Evolutionary conservation across 176 grass and related monocot species (phyloP).

Genomic region (Hordeum vulgare): DNA sequence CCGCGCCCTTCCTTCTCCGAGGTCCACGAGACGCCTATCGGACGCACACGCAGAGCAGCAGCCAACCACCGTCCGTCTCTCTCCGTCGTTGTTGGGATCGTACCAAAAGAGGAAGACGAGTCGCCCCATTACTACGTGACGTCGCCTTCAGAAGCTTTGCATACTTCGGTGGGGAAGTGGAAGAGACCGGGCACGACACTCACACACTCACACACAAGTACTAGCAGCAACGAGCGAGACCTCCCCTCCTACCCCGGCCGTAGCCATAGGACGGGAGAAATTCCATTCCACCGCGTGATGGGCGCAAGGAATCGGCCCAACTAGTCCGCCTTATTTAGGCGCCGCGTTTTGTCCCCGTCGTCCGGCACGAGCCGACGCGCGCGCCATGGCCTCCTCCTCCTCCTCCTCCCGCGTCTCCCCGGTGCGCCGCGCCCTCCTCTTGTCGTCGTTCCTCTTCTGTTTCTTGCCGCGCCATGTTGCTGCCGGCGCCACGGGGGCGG

Average conservation of each 20-base stretch:
- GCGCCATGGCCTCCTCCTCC: conserved; percentile 12
- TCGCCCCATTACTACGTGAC: background rate
- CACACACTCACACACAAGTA: background rate
- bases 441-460: conserved; percentile 3
- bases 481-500: background rate
- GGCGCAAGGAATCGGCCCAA: background rate
- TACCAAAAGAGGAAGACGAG: background rate
- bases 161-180: background rate
- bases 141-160: background rate
- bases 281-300: background rate
- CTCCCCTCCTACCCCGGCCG: background rate
- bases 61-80: background rate
- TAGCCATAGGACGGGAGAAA: background rate
- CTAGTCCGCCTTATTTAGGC: conserved; percentile 28
- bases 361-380: background rate
- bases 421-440: background rate
- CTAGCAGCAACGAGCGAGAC: background rate
- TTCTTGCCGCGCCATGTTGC: background rate
- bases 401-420: background rate
- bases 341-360: background rate
- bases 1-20: background rate
- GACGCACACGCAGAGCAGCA: background rate
- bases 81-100: background rate
- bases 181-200: background rate
- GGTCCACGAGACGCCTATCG: background rate